Evolutionary conservation across 441 rosid species (phyloP).

Genomic region (Pelargonium myrrhifolium): DNA sequence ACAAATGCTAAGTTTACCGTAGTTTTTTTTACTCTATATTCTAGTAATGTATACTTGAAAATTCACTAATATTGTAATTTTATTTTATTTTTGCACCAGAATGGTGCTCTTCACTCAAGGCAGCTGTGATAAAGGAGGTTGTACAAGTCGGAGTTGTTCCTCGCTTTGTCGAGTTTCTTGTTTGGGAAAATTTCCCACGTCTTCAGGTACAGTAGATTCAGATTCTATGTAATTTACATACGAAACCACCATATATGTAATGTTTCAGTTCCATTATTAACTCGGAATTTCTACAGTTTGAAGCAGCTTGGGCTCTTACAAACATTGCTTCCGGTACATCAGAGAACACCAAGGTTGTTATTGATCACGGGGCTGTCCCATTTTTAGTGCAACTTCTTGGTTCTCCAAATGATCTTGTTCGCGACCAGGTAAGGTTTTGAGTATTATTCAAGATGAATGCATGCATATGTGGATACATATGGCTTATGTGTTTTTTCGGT

Average conservation of each 20-base stretch:
- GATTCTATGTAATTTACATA: neutral
- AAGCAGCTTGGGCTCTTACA: neutral
- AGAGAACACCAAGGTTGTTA: neutral
- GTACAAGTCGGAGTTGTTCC: neutral
- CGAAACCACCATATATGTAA: neutral
- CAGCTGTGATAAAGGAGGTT: neutral
- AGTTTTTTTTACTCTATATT: no score
- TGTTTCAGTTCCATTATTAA: neutral
- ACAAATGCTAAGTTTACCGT: no score
- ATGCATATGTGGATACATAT: neutral
- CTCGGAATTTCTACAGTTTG: neutral
- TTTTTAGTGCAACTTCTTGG: neutral
- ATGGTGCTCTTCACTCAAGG: neutral
- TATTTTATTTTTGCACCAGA: neutral
- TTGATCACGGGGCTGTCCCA: neutral
- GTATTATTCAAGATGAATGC: neutral
- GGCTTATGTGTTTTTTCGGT: neutral
- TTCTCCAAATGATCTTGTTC: neutral
- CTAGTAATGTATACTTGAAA: neutral
- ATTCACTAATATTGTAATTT: neutral
- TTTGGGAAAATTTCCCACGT: neutral
- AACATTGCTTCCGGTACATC: slow-evolving; percentile 3
- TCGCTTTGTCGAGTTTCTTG: slow-evolving; percentile 1
- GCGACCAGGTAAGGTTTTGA: neutral
- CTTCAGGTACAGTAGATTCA: neutral